phyloP scores from a whole-genome alignment of 2,329 filamentous ascomycete species.

The Epicoccum nigrum region DNA sequence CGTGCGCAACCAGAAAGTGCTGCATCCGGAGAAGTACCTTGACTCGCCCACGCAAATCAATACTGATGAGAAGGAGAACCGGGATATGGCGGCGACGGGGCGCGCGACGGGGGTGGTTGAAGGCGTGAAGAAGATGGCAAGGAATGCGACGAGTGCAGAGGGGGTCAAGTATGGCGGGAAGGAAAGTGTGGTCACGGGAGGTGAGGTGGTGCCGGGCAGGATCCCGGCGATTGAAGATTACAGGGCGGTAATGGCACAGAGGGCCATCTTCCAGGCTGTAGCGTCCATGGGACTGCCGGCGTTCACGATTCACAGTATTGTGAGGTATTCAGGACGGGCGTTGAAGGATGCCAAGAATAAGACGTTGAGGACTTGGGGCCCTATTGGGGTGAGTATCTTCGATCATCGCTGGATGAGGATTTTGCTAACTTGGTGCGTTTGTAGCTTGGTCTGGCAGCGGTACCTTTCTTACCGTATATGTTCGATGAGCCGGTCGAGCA shows the following conservation, averaged over 20 bases:
- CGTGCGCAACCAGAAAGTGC: constrained; percentile 76
- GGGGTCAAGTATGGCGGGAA: constrained; percentile 31
- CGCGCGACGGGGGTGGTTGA: constrained; percentile 19
- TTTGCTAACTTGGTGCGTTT: not conserved
- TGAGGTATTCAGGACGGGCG: constrained; percentile 85
- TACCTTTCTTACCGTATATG: constrained; percentile 81
- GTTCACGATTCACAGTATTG: constrained; percentile 91
- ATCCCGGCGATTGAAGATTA: constrained; percentile 86
- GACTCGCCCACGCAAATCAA: constrained; percentile 12
- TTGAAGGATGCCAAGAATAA: constrained; percentile 82
- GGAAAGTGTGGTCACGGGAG: constrained; percentile 29
- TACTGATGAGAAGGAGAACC: constrained; percentile 42
- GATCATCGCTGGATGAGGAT: not conserved
- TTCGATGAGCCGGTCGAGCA: constrained; percentile 94
- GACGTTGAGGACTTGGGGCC: constrained; percentile 79
- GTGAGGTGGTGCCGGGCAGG: constrained; percentile 44
- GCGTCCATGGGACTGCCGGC: constrained; percentile 94
- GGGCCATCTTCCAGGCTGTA: constrained; percentile 86
- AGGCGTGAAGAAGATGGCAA: constrained; percentile 33
- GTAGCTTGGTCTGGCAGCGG: constrained; percentile 66
- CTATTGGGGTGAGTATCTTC: constrained; percentile 76
- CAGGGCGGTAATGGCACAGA: constrained; percentile 85
- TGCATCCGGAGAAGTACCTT: constrained; percentile 66
- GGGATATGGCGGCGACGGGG: constrained; percentile 42
- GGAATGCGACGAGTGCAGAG: constrained; percentile 26